phyloP scores from a whole-genome alignment of 371 early-diverging fungal genomes.

The Rhizopus delemar region DNA sequence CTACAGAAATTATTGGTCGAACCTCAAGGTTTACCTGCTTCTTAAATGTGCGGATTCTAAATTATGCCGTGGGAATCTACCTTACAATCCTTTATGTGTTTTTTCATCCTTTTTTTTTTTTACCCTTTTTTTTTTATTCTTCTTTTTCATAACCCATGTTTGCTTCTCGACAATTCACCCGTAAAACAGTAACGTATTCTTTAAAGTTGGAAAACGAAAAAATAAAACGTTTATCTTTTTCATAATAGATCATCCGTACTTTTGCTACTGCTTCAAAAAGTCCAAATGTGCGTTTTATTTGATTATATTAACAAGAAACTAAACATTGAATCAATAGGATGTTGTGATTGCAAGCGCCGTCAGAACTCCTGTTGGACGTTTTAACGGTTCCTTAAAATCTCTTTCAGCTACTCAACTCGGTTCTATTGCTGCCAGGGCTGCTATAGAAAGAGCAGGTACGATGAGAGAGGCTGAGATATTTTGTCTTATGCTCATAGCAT shows the following conservation, averaged over 20 bases:
- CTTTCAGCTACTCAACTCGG: constrained; percentile 71
- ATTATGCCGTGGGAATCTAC: background rate
- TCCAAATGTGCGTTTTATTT: constrained; percentile 26
- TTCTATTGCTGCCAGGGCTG: constrained; percentile 54
- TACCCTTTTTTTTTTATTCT: constrained; percentile 5
- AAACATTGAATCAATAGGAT: constrained; percentile 29
- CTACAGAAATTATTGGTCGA: constrained; percentile 51
- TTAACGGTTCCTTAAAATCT: constrained; percentile 69
- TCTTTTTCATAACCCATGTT: constrained; percentile 26
- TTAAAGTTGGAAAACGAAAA: background rate
- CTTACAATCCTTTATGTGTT: background rate
- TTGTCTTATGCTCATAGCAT: background rate
- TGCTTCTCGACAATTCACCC: constrained; percentile 27
- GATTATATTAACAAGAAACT: constrained; percentile 5
- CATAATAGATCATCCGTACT: constrained; percentile 29
- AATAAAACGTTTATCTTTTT: background rate
- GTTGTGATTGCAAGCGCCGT: constrained; percentile 60
- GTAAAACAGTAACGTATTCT: constrained; percentile 4
- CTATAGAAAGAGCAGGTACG: constrained; percentile 17
- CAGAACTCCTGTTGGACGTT: constrained; percentile 78
- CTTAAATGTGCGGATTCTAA: constrained; percentile 15
- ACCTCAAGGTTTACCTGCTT: constrained; percentile 42
- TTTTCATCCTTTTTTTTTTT: constrained; percentile 10
- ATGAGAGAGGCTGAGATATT: background rate
- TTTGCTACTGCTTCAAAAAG: constrained; percentile 40